Conservation (phyloP, 495 filamentous ascomycete genomes). For the Hypoxylon crocopeplum region DNA sequence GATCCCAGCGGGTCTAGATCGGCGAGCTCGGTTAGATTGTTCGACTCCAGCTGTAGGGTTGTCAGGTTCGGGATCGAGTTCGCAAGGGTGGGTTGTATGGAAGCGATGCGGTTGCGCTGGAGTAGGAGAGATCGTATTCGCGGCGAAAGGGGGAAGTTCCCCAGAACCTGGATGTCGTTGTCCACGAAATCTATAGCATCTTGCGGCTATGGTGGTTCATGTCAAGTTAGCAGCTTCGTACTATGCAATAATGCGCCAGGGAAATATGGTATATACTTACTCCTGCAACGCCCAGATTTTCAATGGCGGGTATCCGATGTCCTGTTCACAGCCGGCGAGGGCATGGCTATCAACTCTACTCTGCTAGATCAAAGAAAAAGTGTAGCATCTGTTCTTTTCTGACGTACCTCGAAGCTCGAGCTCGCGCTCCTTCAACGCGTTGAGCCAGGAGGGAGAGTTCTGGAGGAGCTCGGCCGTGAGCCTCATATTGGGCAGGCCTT, state of each 20-base stretch:
- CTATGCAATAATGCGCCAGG: neutral
- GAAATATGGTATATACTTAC: conserved; percentile 57
- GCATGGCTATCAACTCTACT: conserved; percentile 85
- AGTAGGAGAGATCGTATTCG: conserved; percentile 86
- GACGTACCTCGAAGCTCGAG: conserved; percentile 99
- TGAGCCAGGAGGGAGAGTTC: conserved; percentile 93
- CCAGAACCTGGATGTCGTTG: conserved; percentile 89
- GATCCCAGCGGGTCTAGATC: conserved; percentile 85
- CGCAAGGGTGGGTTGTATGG: conserved; percentile 77
- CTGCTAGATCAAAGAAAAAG: conserved; percentile 63
- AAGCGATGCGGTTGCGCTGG: conserved; percentile 83
- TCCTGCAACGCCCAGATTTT: conserved; percentile 96
- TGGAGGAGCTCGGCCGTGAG: conserved; percentile 93
- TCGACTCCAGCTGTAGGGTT: conserved; percentile 78
- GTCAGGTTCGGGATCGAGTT: conserved; percentile 77
- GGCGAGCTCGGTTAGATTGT: conserved; percentile 77
- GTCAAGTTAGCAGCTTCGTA: neutral
- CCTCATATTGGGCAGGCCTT: conserved; percentile 68
- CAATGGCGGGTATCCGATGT: conserved; percentile 96
- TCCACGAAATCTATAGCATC: conserved; percentile 98
- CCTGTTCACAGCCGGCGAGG: conserved; percentile 68
- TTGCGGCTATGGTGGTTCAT: conserved; percentile 62
- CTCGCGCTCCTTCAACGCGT: conserved; percentile 96
- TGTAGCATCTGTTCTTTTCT: conserved; percentile 99
- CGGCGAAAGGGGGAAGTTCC: conserved; percentile 93